These are phyloP conservation scores for Aegilops bicornis DNA, from an alignment of 176 grass and related monocot genomes.

Conservation along the genomic window DNA sequence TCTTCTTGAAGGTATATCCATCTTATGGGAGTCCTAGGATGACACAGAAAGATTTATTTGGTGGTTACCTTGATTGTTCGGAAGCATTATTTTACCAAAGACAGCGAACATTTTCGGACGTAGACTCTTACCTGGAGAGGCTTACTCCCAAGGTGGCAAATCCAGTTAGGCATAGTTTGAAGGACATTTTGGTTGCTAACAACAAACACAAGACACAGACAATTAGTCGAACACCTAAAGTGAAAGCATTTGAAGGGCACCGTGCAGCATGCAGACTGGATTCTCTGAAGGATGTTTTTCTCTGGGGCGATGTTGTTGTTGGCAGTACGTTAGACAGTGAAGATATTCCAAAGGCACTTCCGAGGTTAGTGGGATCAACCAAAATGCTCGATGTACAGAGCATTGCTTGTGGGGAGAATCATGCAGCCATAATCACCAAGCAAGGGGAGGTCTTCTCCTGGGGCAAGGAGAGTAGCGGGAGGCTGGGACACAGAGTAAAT, in stretches of 20 bases:
- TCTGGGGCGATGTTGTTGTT: conserved; percentile 83
- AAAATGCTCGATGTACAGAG: conserved; percentile 73
- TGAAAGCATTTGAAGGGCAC: conserved; percentile 53
- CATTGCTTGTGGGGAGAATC: conserved; percentile 73
- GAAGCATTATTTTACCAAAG: conserved; percentile 70
- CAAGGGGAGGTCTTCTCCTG: conserved; percentile 93
- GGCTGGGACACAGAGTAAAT: conserved; percentile 58
- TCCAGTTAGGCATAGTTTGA: conserved; percentile 50
- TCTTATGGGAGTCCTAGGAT: conserved; percentile 58
- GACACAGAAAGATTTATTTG: conserved; percentile 38
- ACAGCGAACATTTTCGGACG: conserved; percentile 58
- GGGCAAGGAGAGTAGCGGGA: conserved; percentile 59
- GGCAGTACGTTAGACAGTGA: conserved; percentile 47
- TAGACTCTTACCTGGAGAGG: conserved; percentile 66
- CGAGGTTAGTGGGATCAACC: conserved; percentile 69
- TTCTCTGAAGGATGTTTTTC: conserved; percentile 88
- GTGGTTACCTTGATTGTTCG: conserved; percentile 52
- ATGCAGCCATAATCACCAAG: conserved; percentile 80
- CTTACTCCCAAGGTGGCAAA: conserved; percentile 53
- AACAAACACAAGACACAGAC: conserved; percentile 36
- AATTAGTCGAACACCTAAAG: conserved; percentile 45
- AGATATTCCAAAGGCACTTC: conserved; percentile 47
- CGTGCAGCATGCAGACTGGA: conserved; percentile 50
- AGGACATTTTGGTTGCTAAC: conserved; percentile 44
- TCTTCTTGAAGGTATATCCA: conserved; percentile 64